Percentiles rank a stretch among this genome's conserved stretches.
Evolutionary conservation across 148 eudicot genomes (phyloP).

Genomic region (Cornus suecica): DNA sequence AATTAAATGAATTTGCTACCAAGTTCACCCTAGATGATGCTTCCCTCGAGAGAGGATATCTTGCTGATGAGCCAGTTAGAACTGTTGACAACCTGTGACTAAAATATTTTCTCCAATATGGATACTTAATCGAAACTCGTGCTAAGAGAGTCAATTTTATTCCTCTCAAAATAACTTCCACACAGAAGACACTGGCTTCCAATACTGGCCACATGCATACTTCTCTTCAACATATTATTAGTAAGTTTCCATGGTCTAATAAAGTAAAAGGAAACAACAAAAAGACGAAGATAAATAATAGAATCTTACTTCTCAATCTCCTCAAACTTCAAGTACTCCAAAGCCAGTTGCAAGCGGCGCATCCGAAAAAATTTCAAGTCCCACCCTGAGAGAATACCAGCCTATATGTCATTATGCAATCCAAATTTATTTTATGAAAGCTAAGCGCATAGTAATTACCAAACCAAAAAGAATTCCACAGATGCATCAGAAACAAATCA

Average conservation of each 20-base stretch:
- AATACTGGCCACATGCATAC: too few species aligned
- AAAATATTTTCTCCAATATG: too few species aligned
- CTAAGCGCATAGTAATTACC: background rate
- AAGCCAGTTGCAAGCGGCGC: constrained; percentile 79
- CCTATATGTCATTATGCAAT: background rate
- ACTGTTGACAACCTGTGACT: too few species aligned
- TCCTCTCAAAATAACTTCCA: too few species aligned
- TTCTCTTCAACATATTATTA: too few species aligned
- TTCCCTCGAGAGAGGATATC: too few species aligned
- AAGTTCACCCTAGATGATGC: too few species aligned
- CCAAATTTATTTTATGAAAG: background rate
- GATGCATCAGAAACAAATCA: background rate
- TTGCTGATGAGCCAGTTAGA: too few species aligned
- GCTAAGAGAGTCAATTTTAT: too few species aligned
- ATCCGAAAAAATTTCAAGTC: constrained; percentile 65
- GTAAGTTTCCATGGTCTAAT: background rate
- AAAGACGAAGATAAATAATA: constrained; percentile 5
- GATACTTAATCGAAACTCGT: too few species aligned
- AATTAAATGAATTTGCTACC: too few species aligned
- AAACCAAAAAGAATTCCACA: background rate
- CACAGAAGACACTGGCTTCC: too few species aligned
- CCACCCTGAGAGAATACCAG: constrained; percentile 62
- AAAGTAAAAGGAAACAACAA: constrained; percentile 12
- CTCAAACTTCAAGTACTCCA: constrained; percentile 75
- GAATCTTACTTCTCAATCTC: constrained; percentile 82